phyloP scores from a whole-genome alignment of 805 yeast species.

The Torulaspora franciscae region DNA sequence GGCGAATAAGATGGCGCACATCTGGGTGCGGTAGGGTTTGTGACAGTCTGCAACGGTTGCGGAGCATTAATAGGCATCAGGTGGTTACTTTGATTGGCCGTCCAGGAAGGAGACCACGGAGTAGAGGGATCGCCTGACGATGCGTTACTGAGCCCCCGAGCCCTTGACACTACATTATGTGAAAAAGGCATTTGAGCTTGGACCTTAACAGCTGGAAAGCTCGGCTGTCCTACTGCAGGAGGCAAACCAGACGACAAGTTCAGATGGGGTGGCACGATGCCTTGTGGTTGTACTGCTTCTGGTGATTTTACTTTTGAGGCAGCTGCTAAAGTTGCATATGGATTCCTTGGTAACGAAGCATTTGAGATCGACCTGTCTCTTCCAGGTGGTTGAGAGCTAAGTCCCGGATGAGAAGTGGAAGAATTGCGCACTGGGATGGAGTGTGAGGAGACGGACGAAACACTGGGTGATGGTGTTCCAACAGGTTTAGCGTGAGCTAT shows the following conservation, averaged over 20 bases:
- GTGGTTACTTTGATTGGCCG: not conserved
- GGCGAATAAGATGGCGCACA: slow-evolving; percentile 10
- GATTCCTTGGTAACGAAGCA: slow-evolving; percentile 13
- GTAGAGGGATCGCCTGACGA: slow-evolving; percentile 14
- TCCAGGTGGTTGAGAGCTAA: slow-evolving; percentile 1
- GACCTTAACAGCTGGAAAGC: slow-evolving; percentile 4
- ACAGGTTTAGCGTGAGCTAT: slow-evolving; percentile 40
- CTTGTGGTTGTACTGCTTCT: slow-evolving; percentile 8
- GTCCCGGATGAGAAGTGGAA: not conserved
- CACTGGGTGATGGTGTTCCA: slow-evolving; percentile 28
- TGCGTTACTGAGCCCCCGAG: slow-evolving; percentile 26
- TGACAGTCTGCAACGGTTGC: slow-evolving; percentile 1
- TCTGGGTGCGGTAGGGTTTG: slow-evolving; percentile 5
- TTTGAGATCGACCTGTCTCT: slow-evolving; percentile 4
- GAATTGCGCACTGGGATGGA: not conserved
- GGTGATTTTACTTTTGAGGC: not conserved
- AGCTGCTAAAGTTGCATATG: slow-evolving; percentile 15
- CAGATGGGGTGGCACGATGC: slow-evolving; percentile 13
- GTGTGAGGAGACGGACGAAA: slow-evolving; percentile 9
- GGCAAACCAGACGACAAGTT: slow-evolving; percentile 7
- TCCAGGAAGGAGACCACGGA: not conserved
- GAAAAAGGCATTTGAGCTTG: slow-evolving; percentile 3
- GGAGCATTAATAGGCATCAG: not conserved
- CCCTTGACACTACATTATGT: slow-evolving; percentile 8
- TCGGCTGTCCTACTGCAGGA: slow-evolving; percentile 1